Conservation (phyloP, 2,329 filamentous ascomycete genomes). For the Ceratocystis eucalypticola region DNA sequence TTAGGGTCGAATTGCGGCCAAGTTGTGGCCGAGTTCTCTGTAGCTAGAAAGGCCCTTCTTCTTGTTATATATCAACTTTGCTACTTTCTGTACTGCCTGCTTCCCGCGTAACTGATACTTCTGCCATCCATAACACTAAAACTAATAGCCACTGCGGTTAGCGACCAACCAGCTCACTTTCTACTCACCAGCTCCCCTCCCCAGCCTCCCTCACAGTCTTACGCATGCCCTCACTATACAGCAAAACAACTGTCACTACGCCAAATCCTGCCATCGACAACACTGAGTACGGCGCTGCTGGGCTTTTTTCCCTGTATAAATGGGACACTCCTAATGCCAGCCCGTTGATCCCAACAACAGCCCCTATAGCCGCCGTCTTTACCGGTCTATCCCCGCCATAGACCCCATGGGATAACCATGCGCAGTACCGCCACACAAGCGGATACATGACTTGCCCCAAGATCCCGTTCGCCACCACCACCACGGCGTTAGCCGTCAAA, state of each 20-base stretch:
- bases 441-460: conserved; percentile 31
- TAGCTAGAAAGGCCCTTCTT: not conserved
- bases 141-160: not conserved
- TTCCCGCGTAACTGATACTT: not conserved
- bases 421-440: conserved; percentile 25
- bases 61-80: not conserved
- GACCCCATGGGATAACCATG: conserved; percentile 20
- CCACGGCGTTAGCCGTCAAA: conserved; percentile 34
- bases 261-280: conserved; percentile 46
- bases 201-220: not conserved
- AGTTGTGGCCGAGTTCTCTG: not conserved
- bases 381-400: not conserved
- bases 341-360: conserved; percentile 44
- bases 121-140: not conserved
- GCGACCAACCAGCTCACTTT: too few relatives aligned
- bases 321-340: conserved; percentile 47
- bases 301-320: conserved; percentile 40
- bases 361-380: conserved; percentile 33
- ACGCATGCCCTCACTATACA: conserved; percentile 22
- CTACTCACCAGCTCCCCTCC: not conserved
- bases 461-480: conserved; percentile 41
- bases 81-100: not conserved
- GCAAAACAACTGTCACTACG: conserved; percentile 41
- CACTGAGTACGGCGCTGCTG: conserved; percentile 42
- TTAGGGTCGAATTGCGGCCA: too few relatives aligned